Conservation (phyloP, 495 filamentous ascomycete genomes). For the Xylaria sp. region DNA sequence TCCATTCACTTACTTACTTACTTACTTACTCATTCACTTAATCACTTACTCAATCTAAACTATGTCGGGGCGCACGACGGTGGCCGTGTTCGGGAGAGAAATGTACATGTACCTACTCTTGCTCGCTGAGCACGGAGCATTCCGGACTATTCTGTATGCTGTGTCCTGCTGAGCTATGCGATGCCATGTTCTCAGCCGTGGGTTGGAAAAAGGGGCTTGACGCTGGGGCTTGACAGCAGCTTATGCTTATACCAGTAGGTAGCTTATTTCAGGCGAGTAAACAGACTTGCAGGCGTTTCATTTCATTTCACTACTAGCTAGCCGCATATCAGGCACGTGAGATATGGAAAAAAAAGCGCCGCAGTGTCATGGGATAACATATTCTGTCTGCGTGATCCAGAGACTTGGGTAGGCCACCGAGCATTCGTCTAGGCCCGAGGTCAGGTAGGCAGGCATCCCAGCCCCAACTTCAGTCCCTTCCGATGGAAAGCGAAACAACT, state of each 20-base stretch:
- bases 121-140: slow-evolving; percentile 36
- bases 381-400: not conserved
- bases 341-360: not conserved
- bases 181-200: slow-evolving; percentile 27
- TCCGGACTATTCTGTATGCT: slow-evolving; percentile 27
- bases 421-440: slow-evolving; percentile 7
- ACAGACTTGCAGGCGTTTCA: slow-evolving; percentile 3
- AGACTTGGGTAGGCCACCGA: not conserved
- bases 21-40: slow-evolving; percentile 28
- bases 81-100: slow-evolving; percentile 39
- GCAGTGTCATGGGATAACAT: not conserved
- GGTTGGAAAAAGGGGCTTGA: slow-evolving; percentile 27
- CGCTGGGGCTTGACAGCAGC: slow-evolving; percentile 3
- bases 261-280: slow-evolving; percentile 4
- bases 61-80: slow-evolving; percentile 24
- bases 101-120: slow-evolving; percentile 9
- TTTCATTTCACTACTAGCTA: not conserved
- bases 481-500: slow-evolving; percentile 6
- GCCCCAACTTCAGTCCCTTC: not conserved
- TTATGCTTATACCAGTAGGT: no score
- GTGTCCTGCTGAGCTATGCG: slow-evolving; percentile 20
- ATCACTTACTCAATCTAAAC: slow-evolving; percentile 26
- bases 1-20: slow-evolving; percentile 28
- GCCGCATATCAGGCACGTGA: not conserved
- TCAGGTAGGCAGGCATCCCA: not conserved